Conservation (phyloP, 176 grass and related monocot species). For the Zoysia pacifica region DNA sequence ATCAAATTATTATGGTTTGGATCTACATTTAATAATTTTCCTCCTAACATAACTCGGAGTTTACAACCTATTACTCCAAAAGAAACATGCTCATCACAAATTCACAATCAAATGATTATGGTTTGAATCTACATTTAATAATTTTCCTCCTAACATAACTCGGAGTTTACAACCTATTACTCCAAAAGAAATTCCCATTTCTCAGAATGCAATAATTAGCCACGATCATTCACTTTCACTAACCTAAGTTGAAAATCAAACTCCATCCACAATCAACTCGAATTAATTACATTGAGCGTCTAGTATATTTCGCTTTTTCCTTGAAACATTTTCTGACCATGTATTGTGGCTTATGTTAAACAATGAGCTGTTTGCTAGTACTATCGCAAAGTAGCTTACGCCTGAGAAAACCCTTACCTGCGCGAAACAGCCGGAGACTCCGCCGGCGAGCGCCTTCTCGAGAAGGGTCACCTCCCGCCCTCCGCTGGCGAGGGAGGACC, state of each 20-base stretch:
- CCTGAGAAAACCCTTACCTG: conserved; percentile 52
- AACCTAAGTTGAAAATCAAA: not conserved
- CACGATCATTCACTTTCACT: not conserved
- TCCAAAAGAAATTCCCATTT: not conserved
- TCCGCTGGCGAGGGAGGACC: conserved; percentile 37
- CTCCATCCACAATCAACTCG: not conserved
- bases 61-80: not conserved
- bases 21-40: not conserved
- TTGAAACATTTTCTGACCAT: not conserved
- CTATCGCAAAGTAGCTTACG: not conserved
- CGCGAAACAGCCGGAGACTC: conserved; percentile 61
- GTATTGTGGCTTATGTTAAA: too few species aligned
- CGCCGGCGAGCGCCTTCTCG: conserved; percentile 65
- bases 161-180: not conserved
- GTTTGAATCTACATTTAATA: conserved; percentile 4
- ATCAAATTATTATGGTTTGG: not conserved
- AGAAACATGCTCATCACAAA: not conserved
- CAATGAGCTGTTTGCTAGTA: not conserved
- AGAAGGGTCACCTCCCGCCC: conserved; percentile 51
- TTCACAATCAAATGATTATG: too few species aligned
- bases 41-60: not conserved
- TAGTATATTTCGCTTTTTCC: too few species aligned
- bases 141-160: not conserved
- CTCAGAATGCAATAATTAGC: not conserved
- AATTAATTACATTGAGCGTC: not conserved